A percentile compares a stretch with the other conserved stretches of the same genome.
Evolutionary conservation across 768 basidiomycete species (phyloP).

Genomic region (Suillus lakei): DNA sequence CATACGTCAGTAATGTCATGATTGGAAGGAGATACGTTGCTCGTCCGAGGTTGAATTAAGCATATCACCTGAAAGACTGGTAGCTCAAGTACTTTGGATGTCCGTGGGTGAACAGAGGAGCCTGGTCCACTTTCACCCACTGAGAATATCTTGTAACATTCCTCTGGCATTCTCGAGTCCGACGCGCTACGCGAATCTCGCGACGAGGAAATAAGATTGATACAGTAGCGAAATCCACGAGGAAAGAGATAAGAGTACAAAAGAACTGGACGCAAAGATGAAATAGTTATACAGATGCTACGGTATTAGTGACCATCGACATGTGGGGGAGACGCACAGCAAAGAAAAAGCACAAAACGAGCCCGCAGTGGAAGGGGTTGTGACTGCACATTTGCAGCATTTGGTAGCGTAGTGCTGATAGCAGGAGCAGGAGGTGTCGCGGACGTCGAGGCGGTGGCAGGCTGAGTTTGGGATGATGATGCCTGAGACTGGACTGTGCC

Average conservation of each 20-base stretch:
- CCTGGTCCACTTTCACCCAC: too few relatives aligned
- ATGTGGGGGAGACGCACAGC: background rate
- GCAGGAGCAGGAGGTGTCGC: background rate
- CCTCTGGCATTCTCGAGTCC: too few relatives aligned
- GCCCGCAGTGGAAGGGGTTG: background rate
- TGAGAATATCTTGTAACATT: too few relatives aligned
- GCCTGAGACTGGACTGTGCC: background rate
- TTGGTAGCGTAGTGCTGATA: background rate
- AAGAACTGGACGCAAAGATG: background rate
- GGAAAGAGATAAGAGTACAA: background rate
- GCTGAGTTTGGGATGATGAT: background rate
- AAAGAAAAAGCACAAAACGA: background rate
- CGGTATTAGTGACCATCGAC: background rate
- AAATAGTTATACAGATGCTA: background rate
- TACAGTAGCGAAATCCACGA: too few relatives aligned
- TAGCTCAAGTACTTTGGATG: too few relatives aligned
- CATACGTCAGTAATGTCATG: too few relatives aligned
- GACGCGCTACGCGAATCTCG: too few relatives aligned
- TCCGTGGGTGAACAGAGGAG: too few relatives aligned
- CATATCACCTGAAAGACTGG: too few relatives aligned
- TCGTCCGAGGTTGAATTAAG: too few relatives aligned
- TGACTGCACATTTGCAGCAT: background rate
- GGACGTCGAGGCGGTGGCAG: background rate
- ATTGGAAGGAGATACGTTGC: too few relatives aligned
- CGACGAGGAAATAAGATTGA: too few relatives aligned